Percentiles rank a stretch among this genome's conserved stretches.
These are phyloP conservation scores for Tetratostichococcus sp. DNA, from an alignment of 139 green algal species.

Conservation along the genomic window DNA sequence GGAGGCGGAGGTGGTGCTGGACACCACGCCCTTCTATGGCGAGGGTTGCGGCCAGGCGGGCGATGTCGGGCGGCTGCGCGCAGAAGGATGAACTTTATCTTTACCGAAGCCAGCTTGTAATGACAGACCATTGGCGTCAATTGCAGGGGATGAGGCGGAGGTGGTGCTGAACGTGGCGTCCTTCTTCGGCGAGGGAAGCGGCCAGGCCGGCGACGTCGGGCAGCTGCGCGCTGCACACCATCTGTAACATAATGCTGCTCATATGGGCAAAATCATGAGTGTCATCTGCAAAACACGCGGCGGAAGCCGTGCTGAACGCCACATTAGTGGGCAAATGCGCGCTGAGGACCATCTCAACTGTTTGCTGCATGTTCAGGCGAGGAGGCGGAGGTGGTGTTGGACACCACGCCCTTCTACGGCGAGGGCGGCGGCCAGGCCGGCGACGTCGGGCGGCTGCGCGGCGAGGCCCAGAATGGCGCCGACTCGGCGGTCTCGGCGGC, in stretches of 20 bases:
- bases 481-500: conserved; percentile 3
- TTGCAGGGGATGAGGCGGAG: conserved; percentile 60
- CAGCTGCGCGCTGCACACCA: too few species aligned
- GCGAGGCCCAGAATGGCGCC: background rate
- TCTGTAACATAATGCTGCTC: too few species aligned
- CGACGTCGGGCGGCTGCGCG: conserved; percentile 50
- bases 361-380: conserved; percentile 28
- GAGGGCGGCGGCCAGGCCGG: conserved; percentile 86
- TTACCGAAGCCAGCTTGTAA: too few species aligned
- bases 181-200: conserved; percentile 95
- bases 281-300: too few species aligned
- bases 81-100: too few species aligned
- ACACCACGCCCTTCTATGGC: conserved; percentile 88
- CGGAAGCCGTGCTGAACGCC: too few species aligned
- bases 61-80: too few species aligned
- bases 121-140: too few species aligned
- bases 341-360: too few species aligned
- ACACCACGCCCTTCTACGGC: conserved; percentile 88
- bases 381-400: conserved; percentile 81
- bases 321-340: too few species aligned
- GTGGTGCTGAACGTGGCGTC: conserved; percentile 84
- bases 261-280: too few species aligned
- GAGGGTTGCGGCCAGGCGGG: conserved; percentile 87
- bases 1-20: conserved; percentile 82
- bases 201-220: too few species aligned